Evolutionary conservation across 2,329 filamentous ascomycete genomes (phyloP).

Genomic region (Fusarium sp.): DNA sequence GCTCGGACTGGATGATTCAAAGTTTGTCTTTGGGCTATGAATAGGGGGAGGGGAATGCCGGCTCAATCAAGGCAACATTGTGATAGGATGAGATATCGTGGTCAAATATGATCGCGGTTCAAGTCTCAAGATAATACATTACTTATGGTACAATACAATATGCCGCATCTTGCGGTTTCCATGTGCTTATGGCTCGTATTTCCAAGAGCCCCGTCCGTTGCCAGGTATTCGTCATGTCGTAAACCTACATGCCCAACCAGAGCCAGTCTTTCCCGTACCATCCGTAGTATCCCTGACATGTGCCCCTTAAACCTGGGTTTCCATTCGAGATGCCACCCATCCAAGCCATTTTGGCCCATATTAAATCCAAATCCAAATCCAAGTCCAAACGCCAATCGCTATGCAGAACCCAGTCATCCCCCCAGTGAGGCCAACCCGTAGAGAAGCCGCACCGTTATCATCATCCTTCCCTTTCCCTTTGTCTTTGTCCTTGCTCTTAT

Average conservation of each 20-base stretch:
- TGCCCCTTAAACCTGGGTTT: not conserved
- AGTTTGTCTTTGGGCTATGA: not conserved
- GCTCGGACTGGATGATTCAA: not conserved
- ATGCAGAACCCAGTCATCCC: conserved; percentile 48
- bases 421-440: conserved; percentile 26
- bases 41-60: not conserved
- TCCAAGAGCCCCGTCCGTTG: conserved; percentile 6
- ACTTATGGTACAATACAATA: not conserved
- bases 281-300: not conserved
- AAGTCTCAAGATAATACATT: not conserved
- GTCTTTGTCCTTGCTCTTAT: conserved; percentile 18
- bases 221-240: not conserved
- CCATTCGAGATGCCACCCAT: not conserved
- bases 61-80: not conserved
- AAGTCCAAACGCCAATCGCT: conserved; percentile 52
- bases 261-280: not conserved
- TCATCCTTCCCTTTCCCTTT: conserved; percentile 27
- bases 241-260: conserved; percentile 1
- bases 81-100: not conserved
- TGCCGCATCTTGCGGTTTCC: not conserved
- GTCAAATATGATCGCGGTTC: not conserved
- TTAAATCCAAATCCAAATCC: conserved; percentile 47
- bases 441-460: conserved; percentile 31
- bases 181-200: conserved; percentile 2
- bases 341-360: conserved; percentile 2